Evolutionary conservation across 2,329 filamentous ascomycete species (phyloP).

Genomic region (Aureobasidium subglaciale): DNA sequence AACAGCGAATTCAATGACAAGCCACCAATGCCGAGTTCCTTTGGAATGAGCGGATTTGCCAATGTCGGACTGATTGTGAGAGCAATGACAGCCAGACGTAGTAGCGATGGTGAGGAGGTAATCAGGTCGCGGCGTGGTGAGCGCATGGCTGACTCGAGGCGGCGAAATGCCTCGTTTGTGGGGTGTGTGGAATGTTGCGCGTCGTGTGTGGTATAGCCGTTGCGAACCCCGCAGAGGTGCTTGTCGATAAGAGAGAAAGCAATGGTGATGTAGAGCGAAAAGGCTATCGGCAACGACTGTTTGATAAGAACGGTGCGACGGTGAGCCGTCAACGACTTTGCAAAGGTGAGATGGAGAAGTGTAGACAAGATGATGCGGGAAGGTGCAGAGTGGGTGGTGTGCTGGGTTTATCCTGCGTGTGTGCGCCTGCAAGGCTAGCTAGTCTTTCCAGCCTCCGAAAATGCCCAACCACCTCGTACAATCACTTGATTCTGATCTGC

Average conservation of each 20-base stretch:
- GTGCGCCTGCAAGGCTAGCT: conserved; percentile 8
- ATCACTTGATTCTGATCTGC: not conserved
- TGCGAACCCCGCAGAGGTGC: conserved; percentile 9
- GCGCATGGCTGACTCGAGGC: conserved; percentile 19
- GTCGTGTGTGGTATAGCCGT: conserved; percentile 4
- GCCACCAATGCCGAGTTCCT: conserved; percentile 20
- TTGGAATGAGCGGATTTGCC: conserved; percentile 23
- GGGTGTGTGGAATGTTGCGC: conserved; percentile 1
- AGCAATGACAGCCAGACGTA: conserved; percentile 25
- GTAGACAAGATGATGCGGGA: not conserved
- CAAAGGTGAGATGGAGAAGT: not conserved
- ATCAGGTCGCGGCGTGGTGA: conserved; percentile 21
- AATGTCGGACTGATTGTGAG: conserved; percentile 21
- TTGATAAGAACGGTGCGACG: conserved; percentile 1
- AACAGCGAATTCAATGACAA: conserved; percentile 30
- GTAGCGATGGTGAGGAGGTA: conserved; percentile 18
- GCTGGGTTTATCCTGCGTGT: conserved; percentile 3
- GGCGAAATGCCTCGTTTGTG: conserved; percentile 18
- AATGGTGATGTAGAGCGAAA: not conserved
- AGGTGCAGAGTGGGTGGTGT: conserved; percentile 10
- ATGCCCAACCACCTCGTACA: conserved; percentile 14
- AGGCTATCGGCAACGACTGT: not conserved
- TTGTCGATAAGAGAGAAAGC: not conserved
- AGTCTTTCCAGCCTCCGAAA: conserved; percentile 8
- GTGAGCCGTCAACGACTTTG: not conserved